Evolutionary conservation across 306 rosid species (phyloP).

Genomic region (Cicer judaicum): DNA sequence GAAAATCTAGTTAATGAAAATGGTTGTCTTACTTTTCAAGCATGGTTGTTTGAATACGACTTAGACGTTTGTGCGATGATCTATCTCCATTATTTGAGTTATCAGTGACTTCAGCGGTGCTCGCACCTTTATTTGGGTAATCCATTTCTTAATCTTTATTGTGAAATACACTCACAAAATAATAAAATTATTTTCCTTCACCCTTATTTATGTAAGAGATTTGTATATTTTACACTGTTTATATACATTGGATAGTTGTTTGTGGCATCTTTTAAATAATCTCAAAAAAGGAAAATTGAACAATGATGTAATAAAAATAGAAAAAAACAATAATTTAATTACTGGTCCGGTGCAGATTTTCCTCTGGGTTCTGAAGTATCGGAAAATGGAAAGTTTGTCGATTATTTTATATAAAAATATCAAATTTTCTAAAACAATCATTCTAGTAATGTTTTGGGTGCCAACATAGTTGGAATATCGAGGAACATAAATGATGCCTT

Average conservation of each 20-base stretch:
- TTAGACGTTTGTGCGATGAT: background rate
- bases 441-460: too few relatives aligned
- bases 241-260: background rate
- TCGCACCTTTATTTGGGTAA: background rate
- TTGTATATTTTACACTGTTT: background rate
- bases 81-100: background rate
- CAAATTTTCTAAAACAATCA: too few relatives aligned
- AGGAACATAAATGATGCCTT: too few relatives aligned
- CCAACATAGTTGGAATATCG: too few relatives aligned
- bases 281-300: background rate
- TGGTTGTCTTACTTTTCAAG: background rate
- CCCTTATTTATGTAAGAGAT: background rate
- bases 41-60: background rate
- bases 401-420: too few relatives aligned
- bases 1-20: background rate
- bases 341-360: background rate
- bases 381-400: background rate
- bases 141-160: background rate
- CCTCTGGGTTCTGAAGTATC: background rate
- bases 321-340: background rate
- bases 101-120: background rate
- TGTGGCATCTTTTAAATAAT: background rate
- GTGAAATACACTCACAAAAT: background rate
- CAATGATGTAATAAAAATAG: background rate
- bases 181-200: background rate